Evolutionary conservation across 225 moss, liverwort and hornwort species (phyloP).

Genomic region (Pleurozium schreberi): DNA sequence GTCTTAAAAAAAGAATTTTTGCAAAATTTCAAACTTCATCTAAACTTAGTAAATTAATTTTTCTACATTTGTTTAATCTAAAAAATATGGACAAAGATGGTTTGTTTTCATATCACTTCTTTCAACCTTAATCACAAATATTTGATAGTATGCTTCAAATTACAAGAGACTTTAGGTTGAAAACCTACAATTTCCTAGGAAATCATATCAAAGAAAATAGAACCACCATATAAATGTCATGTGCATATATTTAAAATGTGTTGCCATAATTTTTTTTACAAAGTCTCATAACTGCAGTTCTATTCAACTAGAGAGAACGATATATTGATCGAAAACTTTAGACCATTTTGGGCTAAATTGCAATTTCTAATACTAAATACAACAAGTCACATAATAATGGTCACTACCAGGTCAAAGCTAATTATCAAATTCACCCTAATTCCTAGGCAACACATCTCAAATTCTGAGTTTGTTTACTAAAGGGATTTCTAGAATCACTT

Average conservation of each 20-base stretch:
- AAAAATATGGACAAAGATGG: no score
- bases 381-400: background rate
- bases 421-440: background rate
- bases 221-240: background rate
- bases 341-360: background rate
- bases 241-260: fast-evolving
- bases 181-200: background rate
- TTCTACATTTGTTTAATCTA: no score
- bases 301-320: background rate
- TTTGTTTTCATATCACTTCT: background rate
- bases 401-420: background rate
- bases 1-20: no score
- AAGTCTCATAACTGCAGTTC: fast-evolving
- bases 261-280: background rate
- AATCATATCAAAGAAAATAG: no score
- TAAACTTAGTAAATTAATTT: background rate
- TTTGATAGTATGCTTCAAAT: background rate
- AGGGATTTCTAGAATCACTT: no score
- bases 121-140: background rate
- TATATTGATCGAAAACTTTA: background rate
- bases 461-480: no score
- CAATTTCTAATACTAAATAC: background rate
- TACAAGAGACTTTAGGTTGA: background rate
- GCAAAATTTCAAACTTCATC: background rate
- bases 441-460: background rate